Base-by-base conservation (phyloP, 1,139 yeast genomes). In the Saccharomycopsis hybrid region DNA sequence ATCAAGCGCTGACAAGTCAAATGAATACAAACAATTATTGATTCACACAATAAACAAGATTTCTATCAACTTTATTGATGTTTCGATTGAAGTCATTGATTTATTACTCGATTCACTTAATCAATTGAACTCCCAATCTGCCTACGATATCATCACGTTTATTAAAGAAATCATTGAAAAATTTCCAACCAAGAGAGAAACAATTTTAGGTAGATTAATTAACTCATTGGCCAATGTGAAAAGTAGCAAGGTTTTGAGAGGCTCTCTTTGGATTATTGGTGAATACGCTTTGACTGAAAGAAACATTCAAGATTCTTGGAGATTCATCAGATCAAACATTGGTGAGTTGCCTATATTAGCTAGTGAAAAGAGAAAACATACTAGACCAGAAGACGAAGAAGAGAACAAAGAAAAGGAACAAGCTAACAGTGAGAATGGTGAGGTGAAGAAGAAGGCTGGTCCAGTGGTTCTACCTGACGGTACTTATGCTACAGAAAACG, bases 381-480 rank as follows among this genome's bases (percentile, higher is more conserved):
- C 61, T 27, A 60, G 56, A 54, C n/a, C n/a, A n/a, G n/a, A n/a
- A n/a, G n/a, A n/a, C n/a, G 64, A 59, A 27, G 59, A 60, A 11
- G 68, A 74, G 30, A 73, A 67, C 9, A 68, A 66, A 5, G 66
- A 63, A 3, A 67, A 64, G 11, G 68, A 62, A 11, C 63, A 56
- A 5, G 66, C 59, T 18, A 57, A 52, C 4, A 65, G 62, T 4
- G 60, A 58, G 5, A 64, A 61, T 11, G 58, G 52, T 3, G 58
- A 53, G 2, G 61, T 57, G 25, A 50, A 54, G 13, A 62, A 57
- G 37, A 63, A 65, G 32, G 44, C 63, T 8, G 88, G 87, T 47
- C 96, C 97, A 35, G 82, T 85, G 55, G 84, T 94, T 51, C 76
- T 92, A 57, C 96, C 98, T 25, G 99, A 94, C 69, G 99, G 99